A percentile compares a stretch with the other conserved stretches of the same genome.
Conservation (phyloP, 2,329 filamentous ascomycete species). For the Apiospora aurea region DNA sequence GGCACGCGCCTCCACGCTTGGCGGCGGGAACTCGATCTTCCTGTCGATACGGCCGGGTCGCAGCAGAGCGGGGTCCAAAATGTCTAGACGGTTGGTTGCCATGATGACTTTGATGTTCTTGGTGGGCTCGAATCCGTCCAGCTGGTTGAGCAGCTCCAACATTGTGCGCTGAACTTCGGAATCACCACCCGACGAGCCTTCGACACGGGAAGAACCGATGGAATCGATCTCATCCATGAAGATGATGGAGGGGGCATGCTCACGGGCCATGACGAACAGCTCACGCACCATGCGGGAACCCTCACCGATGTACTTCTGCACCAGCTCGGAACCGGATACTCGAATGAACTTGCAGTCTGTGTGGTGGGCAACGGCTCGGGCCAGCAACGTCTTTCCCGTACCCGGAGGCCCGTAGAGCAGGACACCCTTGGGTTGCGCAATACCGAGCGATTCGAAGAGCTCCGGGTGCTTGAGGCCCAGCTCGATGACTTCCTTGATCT, state of each 20-base stretch:
- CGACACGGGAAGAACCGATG: slow-evolving; percentile 95
- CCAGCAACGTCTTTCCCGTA: slow-evolving; percentile 95
- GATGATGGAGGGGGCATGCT: slow-evolving; percentile 98
- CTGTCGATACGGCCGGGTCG: slow-evolving; percentile 97
- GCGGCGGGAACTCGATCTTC: slow-evolving; percentile 98
- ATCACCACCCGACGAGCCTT: slow-evolving; percentile 93
- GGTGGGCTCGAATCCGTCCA: slow-evolving; percentile 97
- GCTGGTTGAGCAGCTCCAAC: slow-evolving; percentile 96
- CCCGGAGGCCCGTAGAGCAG: slow-evolving; percentile 95
- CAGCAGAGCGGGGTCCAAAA: slow-evolving; percentile 91
- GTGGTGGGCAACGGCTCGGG: slow-evolving; percentile 95
- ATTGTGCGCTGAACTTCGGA: slow-evolving; percentile 99
- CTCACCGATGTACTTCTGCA: slow-evolving; percentile 99
- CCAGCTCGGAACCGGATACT: slow-evolving; percentile 93
- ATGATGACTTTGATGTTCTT: slow-evolving; percentile 99
- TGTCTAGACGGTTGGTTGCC: slow-evolving; percentile 98
- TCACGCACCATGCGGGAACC: slow-evolving; percentile 98
- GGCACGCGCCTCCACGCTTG: slow-evolving; percentile 92
- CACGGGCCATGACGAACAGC: slow-evolving; percentile 98
- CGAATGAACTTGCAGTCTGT: slow-evolving; percentile 99
- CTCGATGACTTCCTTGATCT: slow-evolving; percentile 99
- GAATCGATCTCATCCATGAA: slow-evolving; percentile 99
- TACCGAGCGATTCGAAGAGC: slow-evolving; percentile 98
- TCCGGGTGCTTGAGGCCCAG: slow-evolving; percentile 97
- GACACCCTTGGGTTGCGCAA: slow-evolving; percentile 97